phyloP scores from a whole-genome alignment of 2,329 filamentous ascomycete genomes.

The Sporothrix sp. region DNA sequence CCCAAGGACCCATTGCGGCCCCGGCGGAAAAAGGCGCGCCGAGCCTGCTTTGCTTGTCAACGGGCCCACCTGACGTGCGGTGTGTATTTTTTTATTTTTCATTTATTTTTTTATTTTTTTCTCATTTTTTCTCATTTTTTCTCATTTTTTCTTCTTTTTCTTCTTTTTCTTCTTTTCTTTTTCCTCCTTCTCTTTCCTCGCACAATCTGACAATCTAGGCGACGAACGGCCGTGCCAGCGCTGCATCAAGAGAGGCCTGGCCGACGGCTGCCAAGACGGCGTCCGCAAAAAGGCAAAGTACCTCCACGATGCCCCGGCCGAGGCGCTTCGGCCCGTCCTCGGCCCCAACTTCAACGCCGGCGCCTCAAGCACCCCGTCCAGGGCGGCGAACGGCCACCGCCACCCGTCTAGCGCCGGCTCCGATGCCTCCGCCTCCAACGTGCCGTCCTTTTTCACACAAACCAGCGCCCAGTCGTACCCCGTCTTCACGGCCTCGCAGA shows the following conservation, averaged over 20 bases:
- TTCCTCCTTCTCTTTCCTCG: too few relatives aligned
- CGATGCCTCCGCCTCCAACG: constrained; percentile 33
- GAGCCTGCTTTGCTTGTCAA: constrained; percentile 95
- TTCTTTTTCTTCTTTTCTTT: too few relatives aligned
- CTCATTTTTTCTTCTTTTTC: too few relatives aligned
- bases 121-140: constrained; percentile 6
- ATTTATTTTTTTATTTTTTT: not conserved
- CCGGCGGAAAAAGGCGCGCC: constrained; percentile 86
- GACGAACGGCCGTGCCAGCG: constrained; percentile 90
- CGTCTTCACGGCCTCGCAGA: constrained; percentile 40
- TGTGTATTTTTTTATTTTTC: too few relatives aligned
- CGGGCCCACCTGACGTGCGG: constrained; percentile 95
- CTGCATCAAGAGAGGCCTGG: constrained; percentile 87
- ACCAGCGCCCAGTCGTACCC: constrained; percentile 38
- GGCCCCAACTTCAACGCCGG: constrained; percentile 53
- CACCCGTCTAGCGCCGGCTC: constrained; percentile 38
- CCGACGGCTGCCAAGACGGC: constrained; percentile 87
- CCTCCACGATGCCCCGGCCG: constrained; percentile 86
- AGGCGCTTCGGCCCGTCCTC: constrained; percentile 79
- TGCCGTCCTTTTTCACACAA: constrained; percentile 37
- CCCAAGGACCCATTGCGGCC: constrained; percentile 87
- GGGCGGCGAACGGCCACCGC: constrained; percentile 36
- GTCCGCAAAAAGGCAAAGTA: constrained; percentile 99
- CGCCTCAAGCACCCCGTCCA: constrained; percentile 34
- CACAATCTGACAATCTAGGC: constrained; percentile 44